Evolutionary conservation across 768 basidiomycete genomes (phyloP), one percentile per base, ranked within the genome.

Genomic region (Auriscalpium vulgare): DNA sequence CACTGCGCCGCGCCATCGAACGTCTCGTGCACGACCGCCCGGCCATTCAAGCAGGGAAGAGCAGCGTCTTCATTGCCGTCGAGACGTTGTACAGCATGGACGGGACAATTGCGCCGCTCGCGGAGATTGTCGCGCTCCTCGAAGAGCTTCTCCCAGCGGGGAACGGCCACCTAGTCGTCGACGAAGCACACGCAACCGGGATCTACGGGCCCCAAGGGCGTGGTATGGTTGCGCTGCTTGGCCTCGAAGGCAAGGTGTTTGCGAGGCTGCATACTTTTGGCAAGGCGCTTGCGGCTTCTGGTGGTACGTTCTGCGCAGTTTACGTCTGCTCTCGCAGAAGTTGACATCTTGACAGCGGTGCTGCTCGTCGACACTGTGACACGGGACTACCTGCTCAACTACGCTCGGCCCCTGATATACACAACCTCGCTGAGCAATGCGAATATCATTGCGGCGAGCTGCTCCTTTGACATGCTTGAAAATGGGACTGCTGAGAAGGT

Each of bases 31-130:
- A 66, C 2, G 72, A 74, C 47, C 66, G 69, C n/a, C 65, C 67
- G 0, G 70, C 65, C 38, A 62, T 83, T 14, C 62, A 60, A 54
- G 57, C 61, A 0, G 82, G 81, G 0, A 67, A 71, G 29, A 59
- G 60, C 37, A 84, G 74, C 62, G 70, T 90, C 3, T 97, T 95
- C 65, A 69, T 98, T 11, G 84, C 91, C 0, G 84, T 97, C 8
- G 95, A 98, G 75, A 86, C 83, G 38, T 69, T 97, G 47, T 97
- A 97, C 63, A 90, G 87, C 55, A 98, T 98, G 95, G 95, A 98
- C 62, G 95, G 95, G 13, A 95, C 93, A 29, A 78, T 95, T 57
- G 78, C 87, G 0, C 93, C 92, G 0, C 74, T 98, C 34, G 53
- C 53, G 14, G 79, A 81, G 45, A 84, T 97, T 48, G 79, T 86